These are phyloP conservation scores for Gaeumannomyces tritici DNA, from an alignment of 2,329 filamentous ascomycete genomes.

Conservation along the genomic window DNA sequence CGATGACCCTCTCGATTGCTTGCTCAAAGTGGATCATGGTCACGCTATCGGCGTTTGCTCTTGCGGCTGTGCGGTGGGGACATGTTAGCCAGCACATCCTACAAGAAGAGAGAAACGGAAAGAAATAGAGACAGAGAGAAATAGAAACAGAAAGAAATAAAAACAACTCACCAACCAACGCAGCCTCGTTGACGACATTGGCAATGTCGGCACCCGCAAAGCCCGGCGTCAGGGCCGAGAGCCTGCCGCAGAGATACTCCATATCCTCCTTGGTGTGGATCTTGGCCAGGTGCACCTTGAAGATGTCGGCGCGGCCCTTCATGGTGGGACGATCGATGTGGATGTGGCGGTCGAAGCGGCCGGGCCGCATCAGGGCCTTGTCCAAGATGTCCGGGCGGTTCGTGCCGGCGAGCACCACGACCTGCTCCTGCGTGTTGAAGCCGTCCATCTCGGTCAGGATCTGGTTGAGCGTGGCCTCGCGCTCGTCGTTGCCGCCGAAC, in stretches of 20 bases:
- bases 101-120: neutral
- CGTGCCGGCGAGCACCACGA: slow-evolving; percentile 93
- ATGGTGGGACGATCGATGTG: slow-evolving; percentile 91
- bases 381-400: slow-evolving; percentile 93
- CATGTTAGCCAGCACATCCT: slow-evolving; percentile 25
- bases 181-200: slow-evolving; percentile 97
- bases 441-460: slow-evolving; percentile 99
- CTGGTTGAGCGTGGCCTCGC: slow-evolving; percentile 94
- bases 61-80: slow-evolving; percentile 53
- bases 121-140: neutral
- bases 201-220: slow-evolving; percentile 98
- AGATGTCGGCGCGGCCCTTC: slow-evolving; percentile 93
- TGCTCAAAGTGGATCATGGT: slow-evolving; percentile 90
- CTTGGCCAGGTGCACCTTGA: slow-evolving; percentile 87
- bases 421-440: slow-evolving; percentile 93
- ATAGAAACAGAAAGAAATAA: neutral
- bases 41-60: slow-evolving; percentile 70
- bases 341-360: slow-evolving; percentile 95
- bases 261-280: slow-evolving; percentile 89
- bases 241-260: slow-evolving; percentile 76
- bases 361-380: slow-evolving; percentile 90
- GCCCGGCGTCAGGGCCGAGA: slow-evolving; percentile 86
- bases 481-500: slow-evolving; percentile 91
- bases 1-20: slow-evolving; percentile 94
- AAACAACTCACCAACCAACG: slow-evolving; percentile 68